A percentile compares a stretch with the other conserved stretches of the same genome.
phyloP scores from a whole-genome alignment of 176 grass and related monocot genomes.

The Rhipidocladum racemiflorum region DNA sequence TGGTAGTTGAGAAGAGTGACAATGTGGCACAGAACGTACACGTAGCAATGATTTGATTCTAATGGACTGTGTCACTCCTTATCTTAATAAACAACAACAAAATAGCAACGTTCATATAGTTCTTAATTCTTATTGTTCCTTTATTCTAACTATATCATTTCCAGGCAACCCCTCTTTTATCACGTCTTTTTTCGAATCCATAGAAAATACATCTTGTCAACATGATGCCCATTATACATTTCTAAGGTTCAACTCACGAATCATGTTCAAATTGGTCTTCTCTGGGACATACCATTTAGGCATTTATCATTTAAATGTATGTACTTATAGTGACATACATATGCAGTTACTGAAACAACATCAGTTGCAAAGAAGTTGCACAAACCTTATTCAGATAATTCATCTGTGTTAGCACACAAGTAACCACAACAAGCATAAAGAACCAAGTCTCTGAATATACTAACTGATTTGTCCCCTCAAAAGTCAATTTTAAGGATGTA shows the following conservation, averaged over 20 bases:
- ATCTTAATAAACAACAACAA: background rate
- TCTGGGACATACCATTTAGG: background rate
- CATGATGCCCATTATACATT: background rate
- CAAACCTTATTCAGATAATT: slow-evolving; percentile 98
- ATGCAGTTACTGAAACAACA: background rate
- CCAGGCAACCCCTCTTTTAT: background rate
- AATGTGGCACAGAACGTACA: background rate
- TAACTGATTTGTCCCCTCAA: slow-evolving; percentile 92
- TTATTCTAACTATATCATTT: background rate
- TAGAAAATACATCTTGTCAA: background rate
- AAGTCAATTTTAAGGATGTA: slow-evolving; percentile 88
- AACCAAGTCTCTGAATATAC: slow-evolving; percentile 92
- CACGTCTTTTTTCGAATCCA: background rate
- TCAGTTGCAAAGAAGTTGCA: background rate
- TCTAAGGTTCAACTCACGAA: background rate
- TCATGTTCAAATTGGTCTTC: background rate
- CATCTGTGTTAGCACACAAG: slow-evolving; percentile 91
- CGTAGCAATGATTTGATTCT: slow-evolving; percentile 1
- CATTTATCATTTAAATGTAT: background rate
- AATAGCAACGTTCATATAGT: background rate
- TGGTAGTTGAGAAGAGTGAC: slow-evolving; percentile 16
- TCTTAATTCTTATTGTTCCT: background rate
- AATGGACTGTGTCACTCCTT: background rate
- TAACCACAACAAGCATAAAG: slow-evolving; percentile 86
- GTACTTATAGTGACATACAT: background rate